Base-by-base conservation (phyloP, 176 grass and related monocot genomes). In the Elaeis guineensis region DNA sequence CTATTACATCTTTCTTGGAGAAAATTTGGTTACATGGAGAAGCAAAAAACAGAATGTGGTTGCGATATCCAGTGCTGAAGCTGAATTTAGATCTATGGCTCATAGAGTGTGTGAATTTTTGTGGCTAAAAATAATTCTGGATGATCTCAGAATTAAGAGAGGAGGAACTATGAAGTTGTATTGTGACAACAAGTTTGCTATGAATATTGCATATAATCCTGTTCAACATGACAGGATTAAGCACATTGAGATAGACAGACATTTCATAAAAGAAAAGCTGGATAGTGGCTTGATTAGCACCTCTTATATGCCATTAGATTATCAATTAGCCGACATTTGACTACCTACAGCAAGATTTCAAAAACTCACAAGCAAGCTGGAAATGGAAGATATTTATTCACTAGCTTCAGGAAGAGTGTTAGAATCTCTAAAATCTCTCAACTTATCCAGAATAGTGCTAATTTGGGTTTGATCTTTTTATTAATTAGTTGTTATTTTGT, bases 11-110 rank as follows among this genome's bases (percentile, higher is more conserved):
- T 32, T 39, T n/a, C n/a, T n/a, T n/a, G n/a, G n/a, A n/a, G n/a
- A n/a, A 6, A 74, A 74, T 51, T 49, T 74, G 17, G 26, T 74
- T 20, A 65, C 50, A 5, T 74, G 51, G 26, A 60, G 68, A 50
- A 66, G 62, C 19, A 75, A 66, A 4, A 23, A 66, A 51, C 52
- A 75, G 19, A 24, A 3, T 54, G 35, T 56, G 2, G 64, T 77
- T 16, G 55, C 64, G 16, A 1, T 14, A 4, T 32, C 12, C 3
- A 69, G 24, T 39, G 64, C 18, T 17, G 39, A 77, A 54, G 28
- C 39, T 1, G 22, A 69, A 54, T 58, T 61, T 26, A 28, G 17
- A 59, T 54, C 54, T 2, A 35, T 60, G 5, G 35, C 57, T 6
- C n/a, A 67, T 6, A 63, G 54, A 25, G 19, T 54, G 2, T 68